A percentile compares a stretch with the other conserved stretches of the same genome.
Conservation (phyloP, 306 rosid genomes). For the Pyrus betulifolia region DNA sequence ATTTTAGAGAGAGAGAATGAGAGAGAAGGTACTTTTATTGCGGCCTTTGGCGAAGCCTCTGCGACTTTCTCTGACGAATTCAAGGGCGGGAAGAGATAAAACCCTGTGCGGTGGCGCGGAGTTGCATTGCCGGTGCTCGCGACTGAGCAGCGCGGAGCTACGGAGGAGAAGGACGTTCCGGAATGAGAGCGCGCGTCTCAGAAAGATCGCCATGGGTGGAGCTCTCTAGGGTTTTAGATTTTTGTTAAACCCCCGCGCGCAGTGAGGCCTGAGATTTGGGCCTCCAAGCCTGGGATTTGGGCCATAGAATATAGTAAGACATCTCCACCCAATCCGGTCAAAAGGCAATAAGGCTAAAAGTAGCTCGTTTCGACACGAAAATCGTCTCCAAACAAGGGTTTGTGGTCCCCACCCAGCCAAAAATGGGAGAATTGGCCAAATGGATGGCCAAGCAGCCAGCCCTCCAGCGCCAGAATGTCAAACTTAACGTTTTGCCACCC, state of each 20-base stretch:
- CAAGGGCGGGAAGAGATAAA: slow-evolving; percentile 25
- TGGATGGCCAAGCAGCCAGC: too few relatives aligned
- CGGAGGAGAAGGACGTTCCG: slow-evolving; percentile 42
- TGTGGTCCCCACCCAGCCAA: too few relatives aligned
- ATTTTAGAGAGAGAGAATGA: not conserved
- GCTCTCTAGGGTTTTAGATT: slow-evolving; percentile 27
- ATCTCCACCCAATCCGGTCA: too few relatives aligned
- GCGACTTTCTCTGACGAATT: slow-evolving; percentile 48
- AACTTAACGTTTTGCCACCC: too few relatives aligned
- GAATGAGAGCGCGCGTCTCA: slow-evolving; percentile 48
- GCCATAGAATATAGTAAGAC: not conserved
- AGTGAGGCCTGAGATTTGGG: not conserved
- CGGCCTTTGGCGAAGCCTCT: slow-evolving; percentile 86
- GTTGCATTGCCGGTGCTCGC: slow-evolving; percentile 9
- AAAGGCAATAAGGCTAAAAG: too few relatives aligned
- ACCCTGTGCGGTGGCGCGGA: slow-evolving; percentile 13
- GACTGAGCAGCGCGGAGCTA: slow-evolving; percentile 18
- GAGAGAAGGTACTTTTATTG: slow-evolving; percentile 38
- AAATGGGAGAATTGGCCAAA: too few relatives aligned
- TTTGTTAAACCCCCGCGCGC: slow-evolving; percentile 17
- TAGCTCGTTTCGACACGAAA: too few relatives aligned
- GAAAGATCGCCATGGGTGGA: slow-evolving; percentile 41
- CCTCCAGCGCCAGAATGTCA: too few relatives aligned
- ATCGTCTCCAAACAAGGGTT: too few relatives aligned
- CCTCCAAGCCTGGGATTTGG: not conserved